Conservation (phyloP, 1,284 basidiomycete genomes). For the Sporisorium iseilematis-ciliati region DNA sequence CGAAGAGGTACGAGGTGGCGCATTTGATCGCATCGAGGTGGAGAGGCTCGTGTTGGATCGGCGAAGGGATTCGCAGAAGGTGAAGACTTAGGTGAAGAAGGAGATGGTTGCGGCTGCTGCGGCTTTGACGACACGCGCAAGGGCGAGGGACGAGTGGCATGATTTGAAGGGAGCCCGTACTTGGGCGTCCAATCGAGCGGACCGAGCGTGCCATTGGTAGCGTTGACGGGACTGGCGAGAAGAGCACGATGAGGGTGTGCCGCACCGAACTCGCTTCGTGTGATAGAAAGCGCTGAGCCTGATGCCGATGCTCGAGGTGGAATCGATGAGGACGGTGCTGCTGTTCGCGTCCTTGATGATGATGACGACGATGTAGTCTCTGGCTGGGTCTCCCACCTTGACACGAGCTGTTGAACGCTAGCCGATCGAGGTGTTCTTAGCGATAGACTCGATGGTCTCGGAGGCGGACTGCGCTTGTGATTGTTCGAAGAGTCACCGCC, state of each 20-base stretch:
- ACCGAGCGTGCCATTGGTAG: constrained; percentile 40
- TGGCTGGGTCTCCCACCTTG: constrained; percentile 34
- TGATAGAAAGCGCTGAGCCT: background rate
- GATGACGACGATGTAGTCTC: constrained; percentile 1
- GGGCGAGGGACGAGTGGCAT: constrained; percentile 3
- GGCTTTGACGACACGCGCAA: background rate
- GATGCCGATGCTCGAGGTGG: background rate
- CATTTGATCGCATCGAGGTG: background rate
- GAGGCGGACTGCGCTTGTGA: constrained; percentile 10
- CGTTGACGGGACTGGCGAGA: constrained; percentile 23
- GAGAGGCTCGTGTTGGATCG: background rate
- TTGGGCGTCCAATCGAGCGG: constrained; percentile 52
- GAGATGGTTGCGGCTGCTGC: too few relatives aligned
- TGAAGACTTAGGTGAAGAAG: constrained; percentile 8
- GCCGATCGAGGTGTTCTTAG: constrained; percentile 26
- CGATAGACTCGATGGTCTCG: constrained; percentile 32
- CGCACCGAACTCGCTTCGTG: background rate
- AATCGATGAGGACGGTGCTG: background rate
- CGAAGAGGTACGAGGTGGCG: constrained; percentile 35
- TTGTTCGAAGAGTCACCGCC: background rate
- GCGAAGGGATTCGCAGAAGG: constrained; percentile 6
- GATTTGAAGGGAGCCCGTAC: constrained; percentile 28
- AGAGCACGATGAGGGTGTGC: constrained; percentile 15
- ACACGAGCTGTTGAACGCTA: constrained; percentile 46
- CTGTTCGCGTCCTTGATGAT: background rate